phyloP scores from a whole-genome alignment of 2,329 filamentous ascomycete species.

The Esteya vermicola region DNA sequence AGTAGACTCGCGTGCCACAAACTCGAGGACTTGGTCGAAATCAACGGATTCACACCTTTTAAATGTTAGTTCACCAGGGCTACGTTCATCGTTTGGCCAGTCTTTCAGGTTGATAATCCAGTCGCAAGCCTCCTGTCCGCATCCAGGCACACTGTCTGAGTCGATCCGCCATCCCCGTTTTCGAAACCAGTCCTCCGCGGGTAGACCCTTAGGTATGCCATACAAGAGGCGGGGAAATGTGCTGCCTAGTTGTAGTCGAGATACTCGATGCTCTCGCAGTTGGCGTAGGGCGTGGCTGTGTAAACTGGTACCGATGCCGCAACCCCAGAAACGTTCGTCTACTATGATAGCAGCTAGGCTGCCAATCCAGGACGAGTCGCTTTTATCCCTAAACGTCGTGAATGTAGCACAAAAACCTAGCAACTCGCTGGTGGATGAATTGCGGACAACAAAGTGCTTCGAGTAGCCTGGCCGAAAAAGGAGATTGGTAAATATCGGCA shows the following conservation, averaged over 20 bases:
- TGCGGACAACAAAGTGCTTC: slow-evolving; percentile 41
- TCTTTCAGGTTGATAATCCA: slow-evolving; percentile 38
- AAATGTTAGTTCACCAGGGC: slow-evolving; percentile 27
- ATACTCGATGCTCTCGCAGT: slow-evolving; percentile 34
- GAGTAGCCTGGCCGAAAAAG: slow-evolving; percentile 40
- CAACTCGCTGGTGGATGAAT: slow-evolving; percentile 26
- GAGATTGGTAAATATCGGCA: slow-evolving; percentile 26
- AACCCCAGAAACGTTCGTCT: slow-evolving; percentile 27
- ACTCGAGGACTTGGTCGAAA: slow-evolving; percentile 29
- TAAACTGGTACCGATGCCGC: slow-evolving; percentile 38
- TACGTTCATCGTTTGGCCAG: slow-evolving; percentile 26
- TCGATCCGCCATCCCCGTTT: slow-evolving; percentile 38
- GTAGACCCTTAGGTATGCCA: slow-evolving; percentile 31
- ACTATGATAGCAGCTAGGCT: slow-evolving; percentile 42
- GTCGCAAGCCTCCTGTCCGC: slow-evolving; percentile 35
- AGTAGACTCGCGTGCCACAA: slow-evolving; percentile 33
- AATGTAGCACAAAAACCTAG: slow-evolving; percentile 48
- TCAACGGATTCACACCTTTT: slow-evolving; percentile 30
- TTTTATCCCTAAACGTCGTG: slow-evolving; percentile 40
- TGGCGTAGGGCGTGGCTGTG: slow-evolving; percentile 35
- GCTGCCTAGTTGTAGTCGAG: slow-evolving; percentile 40
- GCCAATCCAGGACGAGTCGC: slow-evolving; percentile 36
- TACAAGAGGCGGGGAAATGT: slow-evolving; percentile 44
- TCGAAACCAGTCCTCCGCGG: slow-evolving; percentile 35
- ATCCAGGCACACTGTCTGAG: slow-evolving; percentile 23